Evolutionary conservation across 345 rosid species (phyloP), one percentile per base, ranked within the genome.

Genomic region (Cardamine chenopodiifolia): DNA sequence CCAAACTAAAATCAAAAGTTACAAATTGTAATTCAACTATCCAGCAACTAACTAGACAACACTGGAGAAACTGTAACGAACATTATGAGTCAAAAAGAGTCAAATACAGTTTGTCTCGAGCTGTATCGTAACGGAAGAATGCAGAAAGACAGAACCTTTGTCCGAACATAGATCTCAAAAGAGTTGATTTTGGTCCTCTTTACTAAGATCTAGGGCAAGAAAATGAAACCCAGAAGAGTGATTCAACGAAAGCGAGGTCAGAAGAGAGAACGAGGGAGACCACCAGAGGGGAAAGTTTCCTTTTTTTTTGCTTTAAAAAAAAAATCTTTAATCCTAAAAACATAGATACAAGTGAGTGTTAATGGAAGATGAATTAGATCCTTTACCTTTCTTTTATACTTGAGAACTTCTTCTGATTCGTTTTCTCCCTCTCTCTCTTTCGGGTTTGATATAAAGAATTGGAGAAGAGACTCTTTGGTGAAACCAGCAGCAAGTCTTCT

Each of bases 101-200:
- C 8, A 12, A 61, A 15, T 28, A 20, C 2, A 58, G n/a, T 56
- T 58, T 57, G 68, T 73, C 73, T 49, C 20, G 62, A 75, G 62
- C 35, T 67, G 61, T 67, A 48, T 66, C 37, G 49, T 55, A 75
- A 57, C 52, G 29, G 60, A 8, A 26, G 34, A 74, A 75, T 68
- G 74, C 48, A 50, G 74, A 68, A 61, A 75, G 74, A 61, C 56
- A 42, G 79, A 53, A 31, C 61, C 64, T 76, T 62, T 76, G 32
- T 52, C 62, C 42, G 9, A 69, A 76, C 70, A 26, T 65, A 69
- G 65, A 76, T 76, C 70, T 44, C 65, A 61, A 53, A 69, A 35
- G 32, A 31, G 58, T 44, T 1, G 22, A 68, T 45, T 53, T 52
- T 69, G 70, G 69, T 44, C 17, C 64, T 68, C 66, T 61, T 61